Conservation (phyloP, 305 asterid genomes). For the Nicotiana rustica region DNA sequence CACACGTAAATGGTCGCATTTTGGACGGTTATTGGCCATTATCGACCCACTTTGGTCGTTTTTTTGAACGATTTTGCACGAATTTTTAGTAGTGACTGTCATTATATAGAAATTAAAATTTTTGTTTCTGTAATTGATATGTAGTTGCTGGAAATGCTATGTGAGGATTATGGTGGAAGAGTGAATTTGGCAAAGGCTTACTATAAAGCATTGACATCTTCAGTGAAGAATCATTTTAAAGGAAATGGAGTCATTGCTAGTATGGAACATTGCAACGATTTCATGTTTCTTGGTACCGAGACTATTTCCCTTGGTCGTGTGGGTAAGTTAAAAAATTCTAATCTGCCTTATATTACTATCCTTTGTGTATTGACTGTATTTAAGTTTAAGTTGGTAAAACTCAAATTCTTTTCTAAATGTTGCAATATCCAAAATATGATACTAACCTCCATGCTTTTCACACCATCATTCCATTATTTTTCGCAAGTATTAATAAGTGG, state of each 20-base stretch:
- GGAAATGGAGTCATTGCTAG: constrained; percentile 97
- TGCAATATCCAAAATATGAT: too few species aligned
- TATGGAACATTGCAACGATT: constrained; percentile 97
- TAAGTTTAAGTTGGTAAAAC: not conserved
- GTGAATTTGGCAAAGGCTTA: constrained; percentile 90
- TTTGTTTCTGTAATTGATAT: not conserved
- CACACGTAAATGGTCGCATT: too few species aligned
- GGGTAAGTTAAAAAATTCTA: constrained; percentile 49
- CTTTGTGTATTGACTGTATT: not conserved
- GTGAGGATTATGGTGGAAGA: constrained; percentile 90
- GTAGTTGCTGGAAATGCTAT: constrained; percentile 83
- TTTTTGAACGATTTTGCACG: too few species aligned
- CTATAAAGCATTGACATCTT: constrained; percentile 69
- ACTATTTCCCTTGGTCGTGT: constrained; percentile 89
- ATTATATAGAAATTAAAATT: not conserved
- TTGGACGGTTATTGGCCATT: too few species aligned
- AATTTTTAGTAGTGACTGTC: too few species aligned
- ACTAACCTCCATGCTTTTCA: too few species aligned
- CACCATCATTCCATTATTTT: too few species aligned
- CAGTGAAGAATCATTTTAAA: constrained; percentile 81
- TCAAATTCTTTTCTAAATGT: not conserved
- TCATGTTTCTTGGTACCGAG: constrained; percentile 91
- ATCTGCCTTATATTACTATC: not conserved
- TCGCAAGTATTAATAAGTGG: too few species aligned
- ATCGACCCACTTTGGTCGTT: too few species aligned